phyloP scores from a whole-genome alignment of 345 rosid species.

The Cochlearia excelsa region DNA sequence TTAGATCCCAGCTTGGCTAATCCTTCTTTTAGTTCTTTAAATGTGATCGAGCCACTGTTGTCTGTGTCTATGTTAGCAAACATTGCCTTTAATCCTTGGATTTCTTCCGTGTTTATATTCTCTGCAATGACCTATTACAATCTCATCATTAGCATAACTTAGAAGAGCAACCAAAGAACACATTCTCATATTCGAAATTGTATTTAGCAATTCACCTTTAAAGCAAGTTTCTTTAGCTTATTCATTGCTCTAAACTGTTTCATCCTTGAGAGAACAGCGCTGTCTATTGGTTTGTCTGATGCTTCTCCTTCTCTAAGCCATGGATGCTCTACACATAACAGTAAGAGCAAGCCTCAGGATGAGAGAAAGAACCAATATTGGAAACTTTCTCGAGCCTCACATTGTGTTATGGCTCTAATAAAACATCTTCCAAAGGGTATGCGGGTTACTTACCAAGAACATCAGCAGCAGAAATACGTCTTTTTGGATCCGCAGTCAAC shows the following conservation, averaged over 20 bases:
- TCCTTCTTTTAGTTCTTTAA: conserved; percentile 71
- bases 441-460: conserved; percentile 54
- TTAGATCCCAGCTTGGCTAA: conserved; percentile 76
- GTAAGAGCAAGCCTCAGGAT: background rate
- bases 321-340: conserved; percentile 50
- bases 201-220: conserved; percentile 44
- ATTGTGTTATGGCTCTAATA: too few relatives aligned
- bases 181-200: background rate
- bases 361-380: background rate
- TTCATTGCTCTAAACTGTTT: conserved; percentile 93
- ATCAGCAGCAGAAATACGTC: conserved; percentile 64
- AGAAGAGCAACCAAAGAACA: background rate
- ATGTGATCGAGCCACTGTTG: conserved; percentile 79
- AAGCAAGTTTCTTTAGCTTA: conserved; percentile 85
- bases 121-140: conserved; percentile 58
- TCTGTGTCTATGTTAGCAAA: conserved; percentile 81
- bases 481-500: conserved; percentile 69
- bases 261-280: conserved; percentile 86
- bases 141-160: background rate
- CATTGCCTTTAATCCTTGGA: conserved; percentile 70
- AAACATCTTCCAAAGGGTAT: too few relatives aligned
- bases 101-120: conserved; percentile 72
- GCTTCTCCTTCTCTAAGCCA: conserved; percentile 72
- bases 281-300: conserved; percentile 84
- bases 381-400: background rate